These are phyloP conservation scores for Trametes gibbosa DNA, from an alignment of 768 basidiomycete species.

Conservation along the genomic window DNA sequence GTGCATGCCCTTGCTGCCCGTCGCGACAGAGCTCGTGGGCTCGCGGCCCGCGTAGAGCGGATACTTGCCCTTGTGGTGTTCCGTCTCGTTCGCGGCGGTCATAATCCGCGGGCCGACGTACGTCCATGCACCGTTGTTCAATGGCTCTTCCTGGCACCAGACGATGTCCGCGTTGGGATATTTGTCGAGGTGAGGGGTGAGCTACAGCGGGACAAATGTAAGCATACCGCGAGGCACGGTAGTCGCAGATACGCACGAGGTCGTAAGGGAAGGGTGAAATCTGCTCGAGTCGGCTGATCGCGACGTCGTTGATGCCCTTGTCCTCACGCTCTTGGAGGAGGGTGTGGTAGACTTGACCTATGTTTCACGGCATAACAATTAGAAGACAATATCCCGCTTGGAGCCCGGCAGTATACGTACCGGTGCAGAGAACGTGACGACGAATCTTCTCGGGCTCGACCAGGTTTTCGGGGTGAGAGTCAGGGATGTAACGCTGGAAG, in stretches of 20 bases:
- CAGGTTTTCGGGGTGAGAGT: conserved; percentile 67
- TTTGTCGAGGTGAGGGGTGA: conserved; percentile 92
- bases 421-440: conserved; percentile 88
- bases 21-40: conserved; percentile 89
- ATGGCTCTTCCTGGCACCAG: conserved; percentile 97
- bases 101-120: conserved; percentile 92
- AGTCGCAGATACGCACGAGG: conserved; percentile 48
- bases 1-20: conserved; percentile 85
- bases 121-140: conserved; percentile 98
- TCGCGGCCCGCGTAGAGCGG: conserved; percentile 90
- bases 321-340: conserved; percentile 89
- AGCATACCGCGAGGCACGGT: not conserved
- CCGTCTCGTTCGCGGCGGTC: conserved; percentile 88
- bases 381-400: not conserved
- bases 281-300: conserved; percentile 93
- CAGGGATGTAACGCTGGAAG: conserved; percentile 94
- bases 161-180: conserved; percentile 93
- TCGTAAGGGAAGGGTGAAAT: conserved; percentile 98
- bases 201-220: conserved; percentile 36
- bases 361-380: not conserved
- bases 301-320: conserved; percentile 87
- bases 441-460: conserved; percentile 83
- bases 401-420: conserved; percentile 32
- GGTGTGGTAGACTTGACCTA: conserved; percentile 92
- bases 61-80: conserved; percentile 89